phyloP scores from a whole-genome alignment of 192 early-diverging fungal species.

The Coemansia sp. region DNA sequence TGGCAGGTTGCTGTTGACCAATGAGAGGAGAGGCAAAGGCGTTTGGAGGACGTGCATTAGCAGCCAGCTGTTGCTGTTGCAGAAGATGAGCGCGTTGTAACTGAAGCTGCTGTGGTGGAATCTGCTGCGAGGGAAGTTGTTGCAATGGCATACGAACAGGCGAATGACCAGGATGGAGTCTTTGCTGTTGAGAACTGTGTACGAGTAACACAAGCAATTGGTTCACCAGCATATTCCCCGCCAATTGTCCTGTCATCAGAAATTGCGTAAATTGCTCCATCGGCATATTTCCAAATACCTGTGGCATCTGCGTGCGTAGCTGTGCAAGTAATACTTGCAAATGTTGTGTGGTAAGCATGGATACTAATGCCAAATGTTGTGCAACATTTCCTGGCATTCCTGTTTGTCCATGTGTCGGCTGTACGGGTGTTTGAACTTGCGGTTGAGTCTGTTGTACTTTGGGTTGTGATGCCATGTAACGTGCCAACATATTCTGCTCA shows the following conservation, averaged over 20 bases:
- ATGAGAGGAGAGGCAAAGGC: constrained; percentile 29
- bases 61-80: constrained; percentile 12
- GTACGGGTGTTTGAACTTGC: constrained; percentile 8
- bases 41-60: constrained; percentile 15
- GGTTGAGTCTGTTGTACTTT: neutral
- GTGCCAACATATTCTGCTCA: constrained; percentile 20
- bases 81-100: constrained; percentile 8
- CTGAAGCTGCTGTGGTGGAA: constrained; percentile 20
- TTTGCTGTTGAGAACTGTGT: constrained; percentile 17
- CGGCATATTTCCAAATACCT: constrained; percentile 24
- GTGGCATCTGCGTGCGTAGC: constrained; percentile 20
- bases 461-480: constrained; percentile 17
- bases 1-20: constrained; percentile 11
- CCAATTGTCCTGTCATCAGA: constrained; percentile 23
- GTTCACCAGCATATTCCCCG: constrained; percentile 19
- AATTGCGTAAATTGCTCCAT: constrained; percentile 28
- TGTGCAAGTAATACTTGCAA: constrained; percentile 25
- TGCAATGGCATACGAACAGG: neutral
- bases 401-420: constrained; percentile 3
- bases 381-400: constrained; percentile 5
- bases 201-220: constrained; percentile 12
- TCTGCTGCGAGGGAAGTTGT: constrained; percentile 5
- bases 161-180: neutral
- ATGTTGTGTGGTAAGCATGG: constrained; percentile 20
- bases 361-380: constrained; percentile 32